These are phyloP conservation scores for Platanthera zijinensis DNA, from an alignment of 106 monocot species.

Conservation along the genomic window DNA sequence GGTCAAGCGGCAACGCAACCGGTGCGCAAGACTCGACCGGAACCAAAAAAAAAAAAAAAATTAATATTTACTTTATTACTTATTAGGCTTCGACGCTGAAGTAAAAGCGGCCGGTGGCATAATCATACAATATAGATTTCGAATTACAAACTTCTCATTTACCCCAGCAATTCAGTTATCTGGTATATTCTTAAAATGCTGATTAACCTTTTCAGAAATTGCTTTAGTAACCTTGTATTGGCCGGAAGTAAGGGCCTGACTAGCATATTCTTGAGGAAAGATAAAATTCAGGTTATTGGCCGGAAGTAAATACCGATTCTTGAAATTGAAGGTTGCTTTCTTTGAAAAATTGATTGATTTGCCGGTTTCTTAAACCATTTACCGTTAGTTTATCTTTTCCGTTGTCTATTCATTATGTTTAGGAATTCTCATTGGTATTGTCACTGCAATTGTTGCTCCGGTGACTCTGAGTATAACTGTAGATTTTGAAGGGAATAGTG, in stretches of 20 bases:
- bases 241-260: slow-evolving; percentile 48
- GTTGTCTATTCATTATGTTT: neutral
- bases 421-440: slow-evolving; percentile 80
- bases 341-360: slow-evolving; percentile 6
- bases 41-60: too few species aligned
- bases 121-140: too few species aligned
- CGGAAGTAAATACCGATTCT: slow-evolving; percentile 77
- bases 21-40: too few species aligned
- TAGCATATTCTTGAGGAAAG: slow-evolving; percentile 60
- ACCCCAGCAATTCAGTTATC: neutral
- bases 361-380: too few species aligned
- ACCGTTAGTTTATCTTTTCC: too few species aligned
- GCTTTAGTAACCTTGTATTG: slow-evolving; percentile 14
- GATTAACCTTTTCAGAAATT: neutral
- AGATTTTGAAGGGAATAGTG: slow-evolving; percentile 84
- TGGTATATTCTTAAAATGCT: neutral
- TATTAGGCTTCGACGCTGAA: too few species aligned
- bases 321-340: slow-evolving; percentile 71
- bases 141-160: neutral
- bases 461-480: slow-evolving; percentile 67
- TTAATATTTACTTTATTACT: too few species aligned
- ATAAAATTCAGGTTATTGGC: slow-evolving; percentile 58
- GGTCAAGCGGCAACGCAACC: too few species aligned
- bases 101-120: too few species aligned
- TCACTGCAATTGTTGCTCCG: slow-evolving; percentile 95